Evolutionary conservation across 2,329 filamentous ascomycete species (phyloP), one percentile per base, ranked within the genome.

Genomic region (Colletotrichum chrysophilum): DNA sequence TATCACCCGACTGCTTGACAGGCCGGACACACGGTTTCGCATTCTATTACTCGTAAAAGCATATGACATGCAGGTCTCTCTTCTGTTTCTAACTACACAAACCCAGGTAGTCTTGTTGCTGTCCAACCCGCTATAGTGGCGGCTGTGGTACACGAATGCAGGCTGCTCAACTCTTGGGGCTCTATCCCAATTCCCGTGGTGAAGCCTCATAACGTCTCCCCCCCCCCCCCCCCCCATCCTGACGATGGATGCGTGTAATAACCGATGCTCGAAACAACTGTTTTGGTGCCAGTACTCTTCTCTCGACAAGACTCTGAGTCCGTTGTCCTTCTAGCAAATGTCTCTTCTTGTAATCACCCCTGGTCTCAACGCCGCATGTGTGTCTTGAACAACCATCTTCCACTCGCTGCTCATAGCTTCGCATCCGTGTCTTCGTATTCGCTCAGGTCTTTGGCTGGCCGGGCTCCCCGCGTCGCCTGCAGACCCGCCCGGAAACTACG

Each of bases 401-500:
- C 55, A 7, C 21, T 16, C 48, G 34, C 10, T 65, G 36, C 5
- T 89, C 83, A 96, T 73, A 98, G 89, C 87, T 98, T 98, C 16
- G 94, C 87, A 77, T 95, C 95, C 75, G 93, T 88, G 75, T 98
- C 96, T 83, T 98, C 94, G 84, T 96, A 98, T 81, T 96, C 94
- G 77, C 89, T 93, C 71, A 98, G 84, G 78, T 97, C 94, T 81
- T 91, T 93, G 34, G 94, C 91, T 0, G 96, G 91, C 76, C 89
- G 89, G 3, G 96, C 92, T 1, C 95, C 96, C 26, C 90, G 89
- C 77, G 93, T 97, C 32, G 95, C 90, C 75, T 91, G 87, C 80
- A 98, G 88, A 16, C 91, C 88, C 1, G 94, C 92, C 88, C 97
- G 98, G 90, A 94, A 98, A 34, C 91, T 89, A 76, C 94, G 90